Percentiles rank a stretch among this genome's conserved stretches.
These are phyloP conservation scores for Phytophthora quininea DNA, from an alignment of 352 stramenopile genomes.

Conservation along the genomic window DNA sequence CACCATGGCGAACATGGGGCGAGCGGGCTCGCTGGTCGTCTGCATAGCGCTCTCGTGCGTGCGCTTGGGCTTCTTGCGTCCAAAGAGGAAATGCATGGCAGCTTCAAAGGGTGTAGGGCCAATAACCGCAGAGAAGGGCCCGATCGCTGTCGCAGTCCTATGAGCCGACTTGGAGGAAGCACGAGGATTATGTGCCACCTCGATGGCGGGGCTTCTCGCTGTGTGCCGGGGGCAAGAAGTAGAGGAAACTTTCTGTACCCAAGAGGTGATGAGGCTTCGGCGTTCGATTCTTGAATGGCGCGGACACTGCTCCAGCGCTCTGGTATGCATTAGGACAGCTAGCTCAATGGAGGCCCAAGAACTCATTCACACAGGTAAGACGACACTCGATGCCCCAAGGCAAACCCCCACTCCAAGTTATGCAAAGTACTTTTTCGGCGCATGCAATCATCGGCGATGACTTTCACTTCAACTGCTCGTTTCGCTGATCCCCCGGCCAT, in stretches of 20 bases:
- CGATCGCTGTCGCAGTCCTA: slow-evolving; percentile 10
- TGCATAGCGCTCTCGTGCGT: slow-evolving; percentile 21
- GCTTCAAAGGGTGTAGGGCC: slow-evolving; percentile 17
- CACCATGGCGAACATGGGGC: slow-evolving; percentile 76
- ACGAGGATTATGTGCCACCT: no score
- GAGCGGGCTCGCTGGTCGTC: slow-evolving; percentile 2
- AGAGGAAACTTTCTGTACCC: no score
- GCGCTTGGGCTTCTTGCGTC: slow-evolving; percentile 11
- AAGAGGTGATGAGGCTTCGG: no score
- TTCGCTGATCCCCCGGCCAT: no score
- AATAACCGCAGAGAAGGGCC: slow-evolving; percentile 6
- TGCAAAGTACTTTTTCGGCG: not conserved
- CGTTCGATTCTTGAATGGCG: no score
- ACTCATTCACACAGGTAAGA: not conserved
- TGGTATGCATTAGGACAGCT: no score
- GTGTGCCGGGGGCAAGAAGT: no score
- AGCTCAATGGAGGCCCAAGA: no score
- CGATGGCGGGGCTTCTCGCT: no score
- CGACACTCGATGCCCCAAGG: not conserved
- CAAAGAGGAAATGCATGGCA: slow-evolving; percentile 38
- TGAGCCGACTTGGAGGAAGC: no score
- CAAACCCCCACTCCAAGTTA: not conserved
- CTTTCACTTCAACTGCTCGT: no score
- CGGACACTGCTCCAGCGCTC: no score
- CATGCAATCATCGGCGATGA: slow-evolving; percentile 5